Evolutionary conservation across 106 monocot species (phyloP), one percentile per base, ranked within the genome.

Genomic region (Amphibolis antarctica): DNA sequence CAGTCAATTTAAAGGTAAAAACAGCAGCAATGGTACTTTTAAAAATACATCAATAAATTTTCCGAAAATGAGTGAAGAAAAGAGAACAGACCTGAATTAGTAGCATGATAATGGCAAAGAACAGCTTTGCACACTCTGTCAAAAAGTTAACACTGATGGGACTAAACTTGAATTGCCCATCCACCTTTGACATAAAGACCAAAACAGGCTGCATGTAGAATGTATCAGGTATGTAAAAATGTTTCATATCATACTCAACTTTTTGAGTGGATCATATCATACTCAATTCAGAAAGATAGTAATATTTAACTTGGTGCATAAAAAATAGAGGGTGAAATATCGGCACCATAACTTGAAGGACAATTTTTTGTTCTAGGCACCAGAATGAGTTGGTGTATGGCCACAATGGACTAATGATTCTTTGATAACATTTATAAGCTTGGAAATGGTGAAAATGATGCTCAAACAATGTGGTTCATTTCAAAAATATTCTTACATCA

Each of bases 71-170:
- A 57, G 36, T 9, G 24, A 55, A 25, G 10, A 4, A 21, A 59
- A 31, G 27, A 9, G 27, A 65, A 51, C 65, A 60, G 57, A 92
- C 91, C 91, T 92, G 91, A 62, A 92, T 59, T 43, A 92, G 63
- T 68, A 92, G 56, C 91, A 92, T 92, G 50, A 68, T 21, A 30
- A 92, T 73, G 44, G 91, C 91, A 70, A 92, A 92, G 3, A 83
- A 23, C 59, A 92, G 81, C 62, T 92, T 92, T 53, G 83, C 66
- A 70, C 71, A 66, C 74, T 92, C 91, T 1, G 91, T 92, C 74
- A 92, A 61, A 65, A 92, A 92, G 55, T 92, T 92, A 42, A 92
- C 86, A 65, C 91, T 83, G 69, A 92, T 79, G 20, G 91, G 91
- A 72, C 83, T 92, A 53, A 92, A 92, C 12, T 81, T 76, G 60